Evolutionary conservation across 257 asterid genomes (phyloP), one percentile per base, ranked within the genome.

Genomic region (Penstemon newberryi): DNA sequence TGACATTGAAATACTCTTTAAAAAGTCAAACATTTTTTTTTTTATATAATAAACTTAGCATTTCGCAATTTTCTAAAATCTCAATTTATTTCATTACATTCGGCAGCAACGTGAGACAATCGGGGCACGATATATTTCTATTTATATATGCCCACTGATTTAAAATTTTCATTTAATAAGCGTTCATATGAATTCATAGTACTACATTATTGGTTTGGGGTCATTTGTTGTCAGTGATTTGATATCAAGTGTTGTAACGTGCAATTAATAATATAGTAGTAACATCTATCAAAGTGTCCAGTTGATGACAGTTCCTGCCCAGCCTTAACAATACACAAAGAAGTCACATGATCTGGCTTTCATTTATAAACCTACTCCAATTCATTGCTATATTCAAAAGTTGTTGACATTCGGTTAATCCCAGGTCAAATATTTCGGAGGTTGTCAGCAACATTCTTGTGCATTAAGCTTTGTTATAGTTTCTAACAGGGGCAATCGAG

Each of bases 381-480:
- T 39, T 12, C 36, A 5, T 12, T 9, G 13, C 5, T 5, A 12
- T 6, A 38, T 61, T 3, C 13, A 4, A 7, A 53, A 46, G 45
- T 36, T n/a, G 33, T 42, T 45, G 56, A 9, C 56, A 45, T 11
- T 4, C 8, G 9, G 5, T 45, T 36, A 25, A 64, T 49, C 37
- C 51, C 10, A 38, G 4, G 38, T 59, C 70, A 0, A 5, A 37
- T 36, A 12, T 0, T n/a, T 50, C 59, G 70, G 33, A 25, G 56
- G 58, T 58, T 69, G 66, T 69, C 73, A 57, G 42, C 50, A 36
- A 69, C 60, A 58, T 69, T 57, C 73, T 57, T 46, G 57, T 36
- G 56, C 55, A 7, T 54, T 18, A 41, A 54, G 62, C 43, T 19
- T 19, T 55, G 56, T 49, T 65, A n/a, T 15, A 15, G 18, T 15